Conservation (phyloP, 352 stramenopile species). For the Phytophthora pluvialis region DNA sequence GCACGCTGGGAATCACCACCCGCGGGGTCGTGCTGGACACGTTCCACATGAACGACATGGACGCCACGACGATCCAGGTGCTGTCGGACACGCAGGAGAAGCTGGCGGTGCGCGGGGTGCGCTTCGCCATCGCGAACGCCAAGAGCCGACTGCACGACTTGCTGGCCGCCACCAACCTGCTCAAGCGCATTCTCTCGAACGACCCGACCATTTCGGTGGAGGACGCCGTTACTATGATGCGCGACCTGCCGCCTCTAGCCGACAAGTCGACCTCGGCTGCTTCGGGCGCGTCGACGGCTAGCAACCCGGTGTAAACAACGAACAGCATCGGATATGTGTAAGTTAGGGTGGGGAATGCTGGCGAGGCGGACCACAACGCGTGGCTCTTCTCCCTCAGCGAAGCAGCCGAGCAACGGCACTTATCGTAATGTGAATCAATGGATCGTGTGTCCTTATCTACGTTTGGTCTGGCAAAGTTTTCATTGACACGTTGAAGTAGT, state of each 20-base stretch:
- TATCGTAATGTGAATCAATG: slow-evolving; percentile 14
- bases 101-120: slow-evolving; percentile 23
- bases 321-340: slow-evolving; percentile 3
- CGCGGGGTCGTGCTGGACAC: slow-evolving; percentile 25
- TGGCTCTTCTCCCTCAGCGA: background rate
- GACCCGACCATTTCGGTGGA: slow-evolving; percentile 28
- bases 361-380: background rate
- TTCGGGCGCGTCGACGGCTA: slow-evolving; percentile 8
- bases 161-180: slow-evolving; percentile 22
- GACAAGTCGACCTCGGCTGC: slow-evolving; percentile 2
- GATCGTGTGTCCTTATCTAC: slow-evolving; percentile 4
- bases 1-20: slow-evolving; percentile 20
- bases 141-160: slow-evolving; percentile 26
- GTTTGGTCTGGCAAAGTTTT: background rate
- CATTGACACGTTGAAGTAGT: too few species aligned
- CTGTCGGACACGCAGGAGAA: slow-evolving; percentile 29
- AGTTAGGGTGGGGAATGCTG: background rate
- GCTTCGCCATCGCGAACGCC: slow-evolving; percentile 23
- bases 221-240: slow-evolving; percentile 19
- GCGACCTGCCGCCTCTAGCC: slow-evolving; percentile 14
- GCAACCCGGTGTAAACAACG: slow-evolving; percentile 11
- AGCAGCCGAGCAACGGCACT: background rate
- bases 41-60: slow-evolving; percentile 34
- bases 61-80: slow-evolving; percentile 31
- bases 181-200: slow-evolving; percentile 24